Percentiles rank a stretch among this genome's conserved stretches.
Evolutionary conservation across 129 eudicot species (phyloP).

Genomic region (Apium graveolens): DNA sequence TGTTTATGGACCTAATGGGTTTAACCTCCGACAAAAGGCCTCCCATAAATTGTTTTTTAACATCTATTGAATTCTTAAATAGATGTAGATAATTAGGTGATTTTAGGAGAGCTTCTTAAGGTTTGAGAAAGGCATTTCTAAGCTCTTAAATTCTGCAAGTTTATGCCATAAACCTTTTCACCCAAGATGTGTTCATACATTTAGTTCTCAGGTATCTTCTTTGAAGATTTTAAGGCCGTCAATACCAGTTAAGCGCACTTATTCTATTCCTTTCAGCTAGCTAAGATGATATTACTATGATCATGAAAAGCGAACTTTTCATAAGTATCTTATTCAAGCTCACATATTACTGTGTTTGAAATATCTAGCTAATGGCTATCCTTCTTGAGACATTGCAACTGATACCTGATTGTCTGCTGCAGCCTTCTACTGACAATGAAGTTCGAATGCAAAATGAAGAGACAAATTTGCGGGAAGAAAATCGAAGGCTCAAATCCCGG

Average conservation of each 20-base stretch:
- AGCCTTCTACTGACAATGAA: conserved; percentile 10
- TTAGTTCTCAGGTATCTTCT: neutral
- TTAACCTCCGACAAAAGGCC: neutral
- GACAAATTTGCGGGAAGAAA: conserved; percentile 14
- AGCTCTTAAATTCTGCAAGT: neutral
- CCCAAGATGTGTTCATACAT: neutral
- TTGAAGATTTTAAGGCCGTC: neutral
- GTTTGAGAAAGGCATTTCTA: neutral
- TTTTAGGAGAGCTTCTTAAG: neutral
- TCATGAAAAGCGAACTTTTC: neutral
- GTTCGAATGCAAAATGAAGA: conserved; percentile 1
- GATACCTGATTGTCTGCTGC: conserved; percentile 5
- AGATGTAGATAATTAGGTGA: neutral
- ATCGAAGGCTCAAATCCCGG: conserved; percentile 20
- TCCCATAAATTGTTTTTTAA: neutral
- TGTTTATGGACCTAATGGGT: neutral
- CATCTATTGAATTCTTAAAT: neutral
- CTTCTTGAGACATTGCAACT: neutral
- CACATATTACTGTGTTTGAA: neutral
- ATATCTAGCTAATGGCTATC: no score
- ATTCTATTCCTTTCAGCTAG: neutral
- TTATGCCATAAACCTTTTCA: neutral
- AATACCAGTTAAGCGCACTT: neutral
- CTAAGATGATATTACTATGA: neutral
- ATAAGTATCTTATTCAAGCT: neutral